These are phyloP conservation scores for Cercophora scortea DNA, from an alignment of 495 filamentous ascomycete species.

Conservation along the genomic window DNA sequence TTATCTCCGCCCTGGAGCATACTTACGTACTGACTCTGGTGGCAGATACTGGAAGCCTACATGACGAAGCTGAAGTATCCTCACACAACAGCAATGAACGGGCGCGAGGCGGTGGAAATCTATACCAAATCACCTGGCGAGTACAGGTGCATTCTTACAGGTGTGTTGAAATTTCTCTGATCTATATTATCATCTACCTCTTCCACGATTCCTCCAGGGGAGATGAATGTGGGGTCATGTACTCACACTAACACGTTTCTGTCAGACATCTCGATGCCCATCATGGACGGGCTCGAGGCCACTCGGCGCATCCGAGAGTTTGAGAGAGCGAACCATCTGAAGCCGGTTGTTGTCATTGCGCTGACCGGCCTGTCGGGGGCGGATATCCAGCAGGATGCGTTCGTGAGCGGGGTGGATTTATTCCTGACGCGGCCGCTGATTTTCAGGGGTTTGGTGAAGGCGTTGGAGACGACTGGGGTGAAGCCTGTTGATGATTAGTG, in stretches of 20 bases:
- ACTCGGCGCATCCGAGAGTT: constrained; percentile 54
- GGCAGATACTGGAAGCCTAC: constrained; percentile 39
- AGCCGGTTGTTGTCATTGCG: constrained; percentile 44
- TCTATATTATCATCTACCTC: background rate
- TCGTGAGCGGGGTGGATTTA: constrained; percentile 59
- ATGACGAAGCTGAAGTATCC: constrained; percentile 44
- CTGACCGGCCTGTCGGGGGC: constrained; percentile 60
- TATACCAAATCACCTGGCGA: constrained; percentile 26
- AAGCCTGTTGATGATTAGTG: too few species aligned
- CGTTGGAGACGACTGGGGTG: constrained; percentile 4
- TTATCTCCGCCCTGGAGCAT: background rate
- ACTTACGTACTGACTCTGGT: background rate
- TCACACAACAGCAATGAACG: constrained; percentile 49
- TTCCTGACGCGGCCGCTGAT: constrained; percentile 67
- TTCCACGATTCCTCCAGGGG: background rate
- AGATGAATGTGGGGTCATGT: too few species aligned
- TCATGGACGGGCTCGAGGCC: constrained; percentile 60
- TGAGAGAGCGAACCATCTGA: constrained; percentile 29
- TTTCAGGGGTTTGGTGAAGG: constrained; percentile 25
- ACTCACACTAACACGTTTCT: too few species aligned
- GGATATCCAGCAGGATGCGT: constrained; percentile 57
- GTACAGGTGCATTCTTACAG: constrained; percentile 36
- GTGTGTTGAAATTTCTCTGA: background rate
- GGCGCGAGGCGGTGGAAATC: constrained; percentile 49
- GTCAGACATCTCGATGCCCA: constrained; percentile 62